Evolutionary conservation across 352 stramenopile genomes (phyloP).

Genomic region (Blastocystis sp.): DNA sequence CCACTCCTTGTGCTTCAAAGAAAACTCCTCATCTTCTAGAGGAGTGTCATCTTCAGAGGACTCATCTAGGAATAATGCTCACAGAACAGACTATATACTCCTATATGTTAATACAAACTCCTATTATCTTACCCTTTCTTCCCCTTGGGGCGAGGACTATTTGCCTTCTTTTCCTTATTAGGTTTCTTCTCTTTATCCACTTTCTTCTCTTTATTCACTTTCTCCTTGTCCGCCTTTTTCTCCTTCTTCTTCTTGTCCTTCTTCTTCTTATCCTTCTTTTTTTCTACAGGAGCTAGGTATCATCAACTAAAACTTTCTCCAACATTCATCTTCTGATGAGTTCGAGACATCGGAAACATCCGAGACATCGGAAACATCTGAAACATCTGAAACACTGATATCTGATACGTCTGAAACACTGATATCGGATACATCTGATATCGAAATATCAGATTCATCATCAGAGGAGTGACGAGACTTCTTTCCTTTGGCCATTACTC

Average conservation of each 20-base stretch:
- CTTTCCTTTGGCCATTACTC: slow-evolving; percentile 42
- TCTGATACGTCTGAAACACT: slow-evolving; percentile 46
- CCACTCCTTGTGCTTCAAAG: slow-evolving; percentile 55
- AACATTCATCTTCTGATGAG: background rate
- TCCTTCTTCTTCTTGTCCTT: background rate
- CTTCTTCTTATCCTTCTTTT: background rate
- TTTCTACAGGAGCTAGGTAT: background rate
- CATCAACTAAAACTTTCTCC: background rate
- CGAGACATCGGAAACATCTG: background rate
- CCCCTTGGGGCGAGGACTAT: slow-evolving; percentile 11
- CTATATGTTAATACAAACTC: background rate
- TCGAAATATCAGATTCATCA: slow-evolving; percentile 27
- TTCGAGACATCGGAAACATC: background rate
- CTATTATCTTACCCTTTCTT: background rate
- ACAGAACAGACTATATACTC: background rate
- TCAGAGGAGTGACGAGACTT: slow-evolving; percentile 33
- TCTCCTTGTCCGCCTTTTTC: background rate
- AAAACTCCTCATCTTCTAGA: slow-evolving; percentile 55
- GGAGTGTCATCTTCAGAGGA: slow-evolving; percentile 37
- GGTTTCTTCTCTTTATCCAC: background rate
- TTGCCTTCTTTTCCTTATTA: background rate
- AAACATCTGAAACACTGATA: slow-evolving; percentile 7
- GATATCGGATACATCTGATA: slow-evolving; percentile 37
- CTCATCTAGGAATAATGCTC: background rate
- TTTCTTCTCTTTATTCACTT: background rate